Evolutionary conservation across 805 yeast species (phyloP), one percentile per base, ranked within the genome.

Genomic region (Saccharomyces eubayanus): DNA sequence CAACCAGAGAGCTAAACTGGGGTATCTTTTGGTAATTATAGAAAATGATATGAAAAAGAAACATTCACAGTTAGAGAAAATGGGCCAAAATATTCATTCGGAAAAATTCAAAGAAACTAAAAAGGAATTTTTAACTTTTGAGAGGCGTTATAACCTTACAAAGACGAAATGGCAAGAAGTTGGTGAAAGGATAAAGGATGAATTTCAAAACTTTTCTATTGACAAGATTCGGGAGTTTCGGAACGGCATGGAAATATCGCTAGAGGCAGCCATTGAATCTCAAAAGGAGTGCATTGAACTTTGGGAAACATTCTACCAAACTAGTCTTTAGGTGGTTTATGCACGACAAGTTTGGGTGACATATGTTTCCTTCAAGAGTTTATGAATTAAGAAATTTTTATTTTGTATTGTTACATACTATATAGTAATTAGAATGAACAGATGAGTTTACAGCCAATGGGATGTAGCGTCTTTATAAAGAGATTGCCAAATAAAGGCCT

Each of bases 401-500:
- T 21, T 43, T 43, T n/a, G n/a, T 16, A 14, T 28, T 40, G 41
- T 52, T 31, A 29, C 45, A 47, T 36, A 16, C 24, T 36, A 36
- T 31, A 48, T 31, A 16, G 24, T 47, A 20, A 28, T 6, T 27
- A 28, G 20, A 28, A 28, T 20, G 27, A 29, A 48, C 20, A 16
- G 28, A 11, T 36, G 11, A 12, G 21, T 31, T 55, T 55, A 67
- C 46, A 84, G 79, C 67, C 91, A 77, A 70, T 91, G 97, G 1
- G 97, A 97, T 20, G 85, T 74, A 5, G 96, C 96, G 66, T 89
- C 87, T 66, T 88, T 89, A 68, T 89, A 94, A 43, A 94, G 74
- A 52, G 92, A 83, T 72, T 91, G 97, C 97, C 97, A 94, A 63
- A 94, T 89, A 69, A 83, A 94, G 0, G 98, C 99, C 69, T 94